These are phyloP conservation scores for Xylariaceae sp. DNA, from an alignment of 2,329 filamentous ascomycete genomes.

Conservation along the genomic window DNA sequence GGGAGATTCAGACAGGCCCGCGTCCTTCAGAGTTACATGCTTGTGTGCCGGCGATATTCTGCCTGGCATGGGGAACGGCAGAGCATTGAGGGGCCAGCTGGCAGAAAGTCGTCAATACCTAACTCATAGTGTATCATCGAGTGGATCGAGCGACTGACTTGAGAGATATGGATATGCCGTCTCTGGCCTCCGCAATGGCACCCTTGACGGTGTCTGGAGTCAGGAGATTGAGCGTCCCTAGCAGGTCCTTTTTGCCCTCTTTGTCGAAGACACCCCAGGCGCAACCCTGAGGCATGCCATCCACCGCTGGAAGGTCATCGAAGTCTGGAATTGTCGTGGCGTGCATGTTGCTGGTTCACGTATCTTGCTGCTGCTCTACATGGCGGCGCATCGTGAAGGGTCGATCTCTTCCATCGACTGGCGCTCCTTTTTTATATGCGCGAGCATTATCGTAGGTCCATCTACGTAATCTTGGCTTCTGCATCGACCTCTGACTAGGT, in stretches of 20 bases:
- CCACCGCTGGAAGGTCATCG: slow-evolving; percentile 38
- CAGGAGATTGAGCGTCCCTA: slow-evolving; percentile 50
- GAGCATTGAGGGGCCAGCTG: slow-evolving; percentile 42
- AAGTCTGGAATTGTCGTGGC: slow-evolving; percentile 38
- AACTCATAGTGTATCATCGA: not conserved
- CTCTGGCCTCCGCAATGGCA: slow-evolving; percentile 40
- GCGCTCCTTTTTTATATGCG: too few relatives aligned
- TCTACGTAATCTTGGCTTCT: too few relatives aligned
- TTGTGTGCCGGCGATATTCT: slow-evolving; percentile 36
- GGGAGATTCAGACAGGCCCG: slow-evolving; percentile 25
- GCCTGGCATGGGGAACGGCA: slow-evolving; percentile 34
- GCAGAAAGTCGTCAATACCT: not conserved
- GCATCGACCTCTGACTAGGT: too few relatives aligned
- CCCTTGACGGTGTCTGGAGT: slow-evolving; percentile 41
- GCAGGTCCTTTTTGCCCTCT: slow-evolving; percentile 43
- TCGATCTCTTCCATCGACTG: too few relatives aligned
- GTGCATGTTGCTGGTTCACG: slow-evolving; percentile 17
- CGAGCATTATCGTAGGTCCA: too few relatives aligned
- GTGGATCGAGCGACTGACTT: slow-evolving; percentile 36
- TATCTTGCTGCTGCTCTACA: too few relatives aligned
- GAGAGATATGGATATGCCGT: slow-evolving; percentile 48
- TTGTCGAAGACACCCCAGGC: slow-evolving; percentile 51
- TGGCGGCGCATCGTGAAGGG: too few relatives aligned
- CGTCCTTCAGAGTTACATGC: slow-evolving; percentile 32
- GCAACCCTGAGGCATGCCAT: slow-evolving; percentile 43